Evolutionary conservation across 768 basidiomycete species (phyloP), one percentile per base, ranked within the genome.

Genomic region (Boletellus emodensis): DNA sequence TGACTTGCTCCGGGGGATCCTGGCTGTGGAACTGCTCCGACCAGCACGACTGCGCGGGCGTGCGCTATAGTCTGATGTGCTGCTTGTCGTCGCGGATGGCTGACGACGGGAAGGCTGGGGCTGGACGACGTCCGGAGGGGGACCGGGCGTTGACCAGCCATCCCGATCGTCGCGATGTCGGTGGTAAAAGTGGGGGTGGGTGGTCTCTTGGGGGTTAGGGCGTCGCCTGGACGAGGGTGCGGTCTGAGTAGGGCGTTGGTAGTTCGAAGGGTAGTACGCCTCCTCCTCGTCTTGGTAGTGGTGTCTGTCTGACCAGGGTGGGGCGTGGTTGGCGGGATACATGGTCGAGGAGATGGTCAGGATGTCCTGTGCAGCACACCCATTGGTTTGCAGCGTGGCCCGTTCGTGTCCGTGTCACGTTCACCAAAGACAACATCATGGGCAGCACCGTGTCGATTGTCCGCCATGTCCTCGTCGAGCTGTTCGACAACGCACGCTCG

Each of bases 381-480:
- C n/a, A n/a, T n/a, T n/a, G n/a, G n/a, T n/a, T n/a, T n/a, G n/a
- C n/a, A n/a, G n/a, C n/a, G n/a, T n/a, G n/a, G n/a, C n/a, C n/a
- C n/a, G n/a, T 46, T 48, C 51, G 51, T 52, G 46, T 8, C 12
- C 39, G 28, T 32, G 36, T 20, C n/a, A 40, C 22, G 11, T 17
- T 32, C 32, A 9, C 32, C 26, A 7, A 2, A 22, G 13, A 26
- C 20, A 3, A 4, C 14, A 28, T 18, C 33, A 65, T 69, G 66
- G 67, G 66, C 51, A 69, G 60, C 51, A n/a, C 52, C 15, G 4
- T 69, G 17, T 61, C 66, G 2, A 41, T 58, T 50, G 2, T 58
- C 12, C 57, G 58, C 24, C 48, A 54, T 39, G 60, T 55, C 1
- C 36, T 67, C 35, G 15, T 28, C 4, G 61, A 67, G 14, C 53